A percentile compares a stretch with the other conserved stretches of the same genome.
phyloP scores from a whole-genome alignment of 139 green algal species.

The Picochlorum sp. region DNA sequence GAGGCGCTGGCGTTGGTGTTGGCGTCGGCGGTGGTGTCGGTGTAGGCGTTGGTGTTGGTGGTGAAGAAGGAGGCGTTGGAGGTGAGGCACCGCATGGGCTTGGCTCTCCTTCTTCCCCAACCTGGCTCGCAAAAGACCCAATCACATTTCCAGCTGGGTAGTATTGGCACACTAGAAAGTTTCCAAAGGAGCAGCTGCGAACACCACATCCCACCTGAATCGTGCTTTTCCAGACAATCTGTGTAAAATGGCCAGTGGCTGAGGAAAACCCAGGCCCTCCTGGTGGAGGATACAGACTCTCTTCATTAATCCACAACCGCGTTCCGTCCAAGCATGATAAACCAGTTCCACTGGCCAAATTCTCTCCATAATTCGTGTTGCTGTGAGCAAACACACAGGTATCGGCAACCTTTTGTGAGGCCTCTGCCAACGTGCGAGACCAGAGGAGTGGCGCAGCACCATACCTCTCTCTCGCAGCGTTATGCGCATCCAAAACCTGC shows the following conservation, averaged over 20 bases:
- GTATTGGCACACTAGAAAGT: conserved; percentile 12
- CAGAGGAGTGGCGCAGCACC: conserved; percentile 19
- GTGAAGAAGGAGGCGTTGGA: too few relatives aligned
- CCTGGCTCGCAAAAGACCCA: background rate
- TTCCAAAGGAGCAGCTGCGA: background rate
- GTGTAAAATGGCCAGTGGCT: conserved; percentile 8
- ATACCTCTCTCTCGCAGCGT: conserved; percentile 3
- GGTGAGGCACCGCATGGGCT: too few relatives aligned
- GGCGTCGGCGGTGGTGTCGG: too few relatives aligned
- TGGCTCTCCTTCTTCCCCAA: background rate
- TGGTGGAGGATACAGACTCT: conserved; percentile 2
- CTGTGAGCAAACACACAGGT: conserved; percentile 13
- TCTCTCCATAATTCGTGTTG: conserved; percentile 11
- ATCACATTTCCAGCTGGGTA: conserved; percentile 11
- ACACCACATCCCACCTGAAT: conserved; percentile 10
- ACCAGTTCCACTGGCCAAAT: conserved; percentile 8
- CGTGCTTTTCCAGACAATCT: conserved; percentile 11
- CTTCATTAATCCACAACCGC: conserved; percentile 7
- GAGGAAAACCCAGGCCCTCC: conserved; percentile 1
- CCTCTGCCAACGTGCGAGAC: conserved; percentile 11
- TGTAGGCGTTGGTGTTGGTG: background rate
- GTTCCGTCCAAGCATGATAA: background rate
- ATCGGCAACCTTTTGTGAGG: conserved; percentile 4
- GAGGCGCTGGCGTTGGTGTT: too few relatives aligned
- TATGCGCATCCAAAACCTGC: conserved; percentile 13